These are phyloP conservation scores for Eutypa lata DNA, from an alignment of 2,329 filamentous ascomycete genomes.

Conservation along the genomic window DNA sequence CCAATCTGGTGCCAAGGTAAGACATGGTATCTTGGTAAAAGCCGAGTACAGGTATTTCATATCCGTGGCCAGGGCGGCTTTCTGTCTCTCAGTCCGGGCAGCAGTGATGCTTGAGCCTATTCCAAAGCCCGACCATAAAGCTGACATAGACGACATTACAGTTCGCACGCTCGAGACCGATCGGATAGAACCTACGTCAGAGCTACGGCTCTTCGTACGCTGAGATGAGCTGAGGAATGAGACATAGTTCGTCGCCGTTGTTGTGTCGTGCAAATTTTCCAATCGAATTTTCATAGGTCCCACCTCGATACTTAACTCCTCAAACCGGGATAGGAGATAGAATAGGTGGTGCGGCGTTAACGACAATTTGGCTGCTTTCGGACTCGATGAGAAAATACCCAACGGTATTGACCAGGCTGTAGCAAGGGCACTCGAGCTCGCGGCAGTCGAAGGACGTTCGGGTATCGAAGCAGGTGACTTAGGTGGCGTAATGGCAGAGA, in stretches of 20 bases:
- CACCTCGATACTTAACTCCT: constrained; percentile 85
- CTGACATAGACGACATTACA: constrained; percentile 95
- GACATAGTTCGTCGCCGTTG: constrained; percentile 86
- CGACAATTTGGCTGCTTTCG: constrained; percentile 88
- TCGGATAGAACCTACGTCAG: constrained; percentile 86
- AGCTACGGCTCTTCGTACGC: constrained; percentile 72
- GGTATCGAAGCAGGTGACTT: constrained; percentile 53
- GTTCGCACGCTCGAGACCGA: constrained; percentile 96
- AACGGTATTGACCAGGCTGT: constrained; percentile 82
- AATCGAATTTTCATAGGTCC: constrained; percentile 95
- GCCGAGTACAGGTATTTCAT: constrained; percentile 96
- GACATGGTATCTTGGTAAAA: constrained; percentile 95
- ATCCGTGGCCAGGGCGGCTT: constrained; percentile 79
- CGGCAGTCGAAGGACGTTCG: constrained; percentile 61
- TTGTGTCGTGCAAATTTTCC: constrained; percentile 89
- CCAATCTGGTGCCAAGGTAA: constrained; percentile 88
- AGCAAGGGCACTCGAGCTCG: constrained; percentile 72
- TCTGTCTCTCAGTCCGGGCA: constrained; percentile 85
- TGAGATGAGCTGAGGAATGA: constrained; percentile 88
- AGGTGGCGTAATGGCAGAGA: constrained; percentile 55
- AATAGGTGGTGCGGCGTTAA: constrained; percentile 95
- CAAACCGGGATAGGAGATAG: constrained; percentile 91
- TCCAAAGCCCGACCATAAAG: constrained; percentile 85
- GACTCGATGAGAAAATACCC: constrained; percentile 77
- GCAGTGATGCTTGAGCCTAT: constrained; percentile 75